phyloP scores from a whole-genome alignment of 176 grass and related monocot genomes.

The Carex scoparia region DNA sequence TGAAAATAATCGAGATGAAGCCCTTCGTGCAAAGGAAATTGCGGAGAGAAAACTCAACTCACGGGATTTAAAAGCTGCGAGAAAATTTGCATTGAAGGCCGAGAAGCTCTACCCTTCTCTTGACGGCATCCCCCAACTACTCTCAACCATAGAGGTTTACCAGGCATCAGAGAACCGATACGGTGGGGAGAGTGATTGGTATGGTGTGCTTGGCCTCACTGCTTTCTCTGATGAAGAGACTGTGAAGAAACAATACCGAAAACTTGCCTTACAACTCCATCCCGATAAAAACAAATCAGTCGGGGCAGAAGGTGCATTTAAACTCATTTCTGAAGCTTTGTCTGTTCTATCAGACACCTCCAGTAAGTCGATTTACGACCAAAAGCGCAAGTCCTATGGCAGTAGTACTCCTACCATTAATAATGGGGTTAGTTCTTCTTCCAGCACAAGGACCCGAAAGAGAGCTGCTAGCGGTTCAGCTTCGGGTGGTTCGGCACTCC shows the following conservation, averaged over 20 bases:
- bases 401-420: constrained; percentile 20
- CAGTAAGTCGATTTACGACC: constrained; percentile 45
- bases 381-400: constrained; percentile 36
- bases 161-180: constrained; percentile 46
- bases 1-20: constrained; percentile 41
- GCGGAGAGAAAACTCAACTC: constrained; percentile 59
- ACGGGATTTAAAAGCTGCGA: constrained; percentile 32
- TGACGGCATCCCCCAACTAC: constrained; percentile 59
- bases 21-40: constrained; percentile 41
- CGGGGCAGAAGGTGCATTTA: constrained; percentile 60
- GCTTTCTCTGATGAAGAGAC: constrained; percentile 48
- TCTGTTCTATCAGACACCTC: constrained; percentile 59
- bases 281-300: constrained; percentile 77
- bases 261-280: constrained; percentile 52
- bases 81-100: constrained; percentile 57
- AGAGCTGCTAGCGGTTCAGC: constrained; percentile 4
- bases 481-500: constrained; percentile 21
- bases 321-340: constrained; percentile 68
- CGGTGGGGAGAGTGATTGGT: constrained; percentile 69
- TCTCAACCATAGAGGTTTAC: constrained; percentile 58
- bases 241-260: constrained; percentile 67
- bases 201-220: constrained; percentile 43
- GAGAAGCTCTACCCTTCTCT: constrained; percentile 46
- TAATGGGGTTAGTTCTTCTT: constrained; percentile 34
- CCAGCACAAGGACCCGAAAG: constrained; percentile 35